Conservation (phyloP, 495 filamentous ascomycete species). For the Hyaloscypha finlandica region DNA sequence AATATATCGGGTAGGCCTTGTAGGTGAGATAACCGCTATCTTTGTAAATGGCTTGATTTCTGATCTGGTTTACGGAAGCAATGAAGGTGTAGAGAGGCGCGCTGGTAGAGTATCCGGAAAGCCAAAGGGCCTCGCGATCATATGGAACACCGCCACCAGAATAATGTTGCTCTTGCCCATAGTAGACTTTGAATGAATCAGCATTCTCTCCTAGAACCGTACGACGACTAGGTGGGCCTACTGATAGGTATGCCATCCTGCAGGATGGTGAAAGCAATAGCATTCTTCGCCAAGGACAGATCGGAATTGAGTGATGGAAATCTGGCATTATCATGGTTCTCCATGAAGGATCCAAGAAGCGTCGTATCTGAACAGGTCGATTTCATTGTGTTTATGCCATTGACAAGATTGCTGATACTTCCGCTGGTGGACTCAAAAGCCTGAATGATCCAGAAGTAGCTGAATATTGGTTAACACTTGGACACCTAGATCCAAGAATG, state of each 20-base stretch:
- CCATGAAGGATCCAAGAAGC: slow-evolving; percentile 71
- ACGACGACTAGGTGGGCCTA: slow-evolving; percentile 7
- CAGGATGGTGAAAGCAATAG: slow-evolving; percentile 70
- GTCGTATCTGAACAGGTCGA: slow-evolving; percentile 58
- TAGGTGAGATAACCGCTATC: slow-evolving; percentile 52
- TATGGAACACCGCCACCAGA: slow-evolving; percentile 56
- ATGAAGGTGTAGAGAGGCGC: slow-evolving; percentile 63
- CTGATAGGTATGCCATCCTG: slow-evolving; percentile 66
- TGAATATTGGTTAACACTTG: slow-evolving; percentile 14
- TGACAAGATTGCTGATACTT: slow-evolving; percentile 59
- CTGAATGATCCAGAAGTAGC: slow-evolving; percentile 60
- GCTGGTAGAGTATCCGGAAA: slow-evolving; percentile 59
- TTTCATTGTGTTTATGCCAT: slow-evolving; percentile 59
- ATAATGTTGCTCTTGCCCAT: slow-evolving; percentile 76
- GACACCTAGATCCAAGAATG: neutral
- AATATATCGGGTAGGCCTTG: slow-evolving; percentile 56
- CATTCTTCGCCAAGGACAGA: slow-evolving; percentile 64
- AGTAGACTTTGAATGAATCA: slow-evolving; percentile 45
- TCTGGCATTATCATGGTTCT: slow-evolving; percentile 77
- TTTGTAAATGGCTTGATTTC: slow-evolving; percentile 53
- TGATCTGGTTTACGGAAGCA: slow-evolving; percentile 58
- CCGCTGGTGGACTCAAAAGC: slow-evolving; percentile 63
- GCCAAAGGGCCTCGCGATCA: slow-evolving; percentile 79
- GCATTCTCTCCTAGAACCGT: slow-evolving; percentile 27
- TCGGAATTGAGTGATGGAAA: slow-evolving; percentile 61